A percentile compares a stretch with the other conserved stretches of the same genome.
These are phyloP conservation scores for Pluteus cervinus DNA, from an alignment of 768 basidiomycete species.

Conservation along the genomic window DNA sequence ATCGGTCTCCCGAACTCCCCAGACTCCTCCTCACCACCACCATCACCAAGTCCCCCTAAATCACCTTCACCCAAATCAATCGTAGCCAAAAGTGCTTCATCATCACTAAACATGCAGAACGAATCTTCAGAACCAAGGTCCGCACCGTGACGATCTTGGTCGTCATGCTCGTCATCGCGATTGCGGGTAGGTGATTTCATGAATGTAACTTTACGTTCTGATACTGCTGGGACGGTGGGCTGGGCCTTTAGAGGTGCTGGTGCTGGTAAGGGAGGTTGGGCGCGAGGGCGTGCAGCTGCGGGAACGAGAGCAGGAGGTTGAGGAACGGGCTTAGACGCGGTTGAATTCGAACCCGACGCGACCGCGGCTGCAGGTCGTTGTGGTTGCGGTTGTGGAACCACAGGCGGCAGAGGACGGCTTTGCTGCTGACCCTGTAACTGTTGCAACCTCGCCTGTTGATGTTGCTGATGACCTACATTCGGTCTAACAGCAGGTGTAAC, in stretches of 20 bases:
- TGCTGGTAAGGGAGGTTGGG: slow-evolving; percentile 7
- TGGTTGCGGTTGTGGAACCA: slow-evolving; percentile 9
- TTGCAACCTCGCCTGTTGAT: neutral
- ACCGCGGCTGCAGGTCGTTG: slow-evolving; percentile 8
- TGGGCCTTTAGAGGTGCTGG: slow-evolving; percentile 4
- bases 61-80: slow-evolving; percentile 46
- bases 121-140: slow-evolving; percentile 20
- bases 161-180: slow-evolving; percentile 8
- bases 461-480: neutral
- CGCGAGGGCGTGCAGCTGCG: neutral
- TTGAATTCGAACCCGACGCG: slow-evolving; percentile 10
- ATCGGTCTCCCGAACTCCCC: slow-evolving; percentile 31
- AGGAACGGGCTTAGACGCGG: slow-evolving; percentile 6
- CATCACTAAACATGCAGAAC: slow-evolving; percentile 56
- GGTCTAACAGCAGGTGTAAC: too few relatives aligned
- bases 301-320: slow-evolving; percentile 1
- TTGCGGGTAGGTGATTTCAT: neutral
- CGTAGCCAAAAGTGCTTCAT: slow-evolving; percentile 57
- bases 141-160: too few relatives aligned
- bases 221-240: neutral
- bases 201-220: neutral
- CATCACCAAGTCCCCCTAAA: slow-evolving; percentile 39
- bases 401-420: slow-evolving; percentile 1
- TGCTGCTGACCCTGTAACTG: neutral
- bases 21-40: slow-evolving; percentile 15